Evolutionary conservation across 2,329 filamentous ascomycete species (phyloP), one percentile per base, ranked within the genome.

Genomic region (Beauveria pseudobassiana): DNA sequence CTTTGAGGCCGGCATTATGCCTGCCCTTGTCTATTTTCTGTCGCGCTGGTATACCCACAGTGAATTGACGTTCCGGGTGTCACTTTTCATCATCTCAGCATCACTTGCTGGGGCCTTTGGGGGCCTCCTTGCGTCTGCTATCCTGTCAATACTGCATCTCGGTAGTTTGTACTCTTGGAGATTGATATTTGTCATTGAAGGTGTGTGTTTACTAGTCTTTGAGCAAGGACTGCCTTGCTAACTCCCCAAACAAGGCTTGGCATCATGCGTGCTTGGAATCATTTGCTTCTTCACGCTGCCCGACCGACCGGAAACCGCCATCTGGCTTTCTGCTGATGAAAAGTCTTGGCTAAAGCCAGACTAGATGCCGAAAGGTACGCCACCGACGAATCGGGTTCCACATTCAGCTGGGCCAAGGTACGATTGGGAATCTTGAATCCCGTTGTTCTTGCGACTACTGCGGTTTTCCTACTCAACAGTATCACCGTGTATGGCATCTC

Each of bases 121-220:
- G 1, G 87, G 87, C 0, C 77, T 90, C 0, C 73, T 90, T 1
- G 81, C 80, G 0, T 84, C 79, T 0, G 87, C 75, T 0, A 89
- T 90, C 53, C 74, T 89, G 9, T 83, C 76, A 0, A 77, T 90
- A 6, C 72, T 80, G 26, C 70, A 76, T 52, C 81, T 88, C 59
- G 87, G 85, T 7, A 70, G 75, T 4, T 72, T 89, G 0, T 75
- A 74, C 26, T 74, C 72, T 5, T 90, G 87, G 87, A 77, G 86
- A 8, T 88, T 89, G 86, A 88, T 90, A 57, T 90, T 90, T 60
- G 81, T 80, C 4, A 84, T 90, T n/a, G 87, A 90, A 69, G 87
- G 61, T 59, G 42, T 59, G 42, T n/a, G 49, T 26, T 6, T 10
- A 51, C 20, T 28, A 9, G 5, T 3, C n/a, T 38, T 18, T 4